A percentile compares a stretch with the other conserved stretches of the same genome.
Conservation (phyloP, 495 filamentous ascomycete species). For the Diplogelasinospora grovesii region DNA sequence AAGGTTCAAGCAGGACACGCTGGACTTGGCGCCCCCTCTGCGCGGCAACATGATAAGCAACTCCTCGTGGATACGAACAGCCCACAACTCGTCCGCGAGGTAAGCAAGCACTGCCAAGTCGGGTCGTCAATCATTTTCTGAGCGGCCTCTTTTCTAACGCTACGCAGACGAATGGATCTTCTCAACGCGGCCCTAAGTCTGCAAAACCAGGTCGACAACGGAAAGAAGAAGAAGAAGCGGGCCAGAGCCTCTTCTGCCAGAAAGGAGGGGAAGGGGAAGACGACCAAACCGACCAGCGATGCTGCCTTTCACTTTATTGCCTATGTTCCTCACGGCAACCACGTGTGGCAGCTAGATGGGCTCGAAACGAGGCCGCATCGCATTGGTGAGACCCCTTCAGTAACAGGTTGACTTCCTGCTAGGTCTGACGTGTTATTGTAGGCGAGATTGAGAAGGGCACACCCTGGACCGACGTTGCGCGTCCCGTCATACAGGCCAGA, state of each 20-base stretch:
- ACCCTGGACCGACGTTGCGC: constrained; percentile 36
- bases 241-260: constrained; percentile 9
- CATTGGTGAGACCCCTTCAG: constrained; percentile 47
- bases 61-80: constrained; percentile 67
- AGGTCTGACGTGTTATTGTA: constrained; percentile 2
- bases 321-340: constrained; percentile 67
- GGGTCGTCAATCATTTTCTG: too few species aligned
- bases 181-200: constrained; percentile 67
- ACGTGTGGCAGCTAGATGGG: constrained; percentile 88
- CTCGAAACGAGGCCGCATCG: constrained; percentile 65
- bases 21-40: constrained; percentile 58
- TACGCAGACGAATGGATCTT: constrained; percentile 70
- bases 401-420: not conserved
- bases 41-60: constrained; percentile 68
- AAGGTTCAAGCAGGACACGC: constrained; percentile 65
- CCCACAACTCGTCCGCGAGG: constrained; percentile 85
- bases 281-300: constrained; percentile 28
- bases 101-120: constrained; percentile 31
- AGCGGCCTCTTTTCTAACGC: too few species aligned
- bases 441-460: constrained; percentile 13
- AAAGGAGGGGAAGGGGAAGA: too few species aligned
- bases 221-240: constrained; percentile 33
- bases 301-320: constrained; percentile 80
- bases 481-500: constrained; percentile 30
- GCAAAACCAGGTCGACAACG: constrained; percentile 49